These are phyloP conservation scores for Pseudozyma hubeiensis DNA, from an alignment of 1,284 basidiomycete species.

Conservation along the genomic window DNA sequence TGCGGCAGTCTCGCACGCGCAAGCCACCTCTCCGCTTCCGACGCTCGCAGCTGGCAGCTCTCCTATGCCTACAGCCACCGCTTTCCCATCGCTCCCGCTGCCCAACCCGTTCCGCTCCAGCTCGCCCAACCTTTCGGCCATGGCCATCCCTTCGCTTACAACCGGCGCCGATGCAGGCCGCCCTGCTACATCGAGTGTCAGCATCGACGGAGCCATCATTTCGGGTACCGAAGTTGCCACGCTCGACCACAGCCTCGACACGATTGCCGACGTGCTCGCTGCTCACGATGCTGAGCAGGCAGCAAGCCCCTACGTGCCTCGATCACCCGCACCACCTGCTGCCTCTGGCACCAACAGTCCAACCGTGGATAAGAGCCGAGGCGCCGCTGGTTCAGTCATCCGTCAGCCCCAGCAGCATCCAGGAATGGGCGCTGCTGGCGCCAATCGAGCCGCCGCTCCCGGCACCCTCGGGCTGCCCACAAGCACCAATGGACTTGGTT, in stretches of 20 bases:
- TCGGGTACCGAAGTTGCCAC: conserved; percentile 57
- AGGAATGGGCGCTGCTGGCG: conserved; percentile 19
- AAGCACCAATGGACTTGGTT: conserved; percentile 39
- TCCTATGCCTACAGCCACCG: conserved; percentile 51
- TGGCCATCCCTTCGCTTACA: conserved; percentile 41
- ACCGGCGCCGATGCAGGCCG: conserved; percentile 43
- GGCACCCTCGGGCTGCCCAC: conserved; percentile 28
- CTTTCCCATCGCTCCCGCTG: conserved; percentile 57
- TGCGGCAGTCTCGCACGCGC: conserved; percentile 34
- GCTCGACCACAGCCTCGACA: conserved; percentile 56
- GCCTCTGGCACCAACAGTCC: conserved; percentile 35
- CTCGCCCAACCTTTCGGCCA: conserved; percentile 51
- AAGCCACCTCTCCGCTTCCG: conserved; percentile 14
- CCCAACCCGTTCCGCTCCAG: conserved; percentile 59
- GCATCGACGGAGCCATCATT: conserved; percentile 67
- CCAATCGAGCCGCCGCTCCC: conserved; percentile 17
- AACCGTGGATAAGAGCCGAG: conserved; percentile 25
- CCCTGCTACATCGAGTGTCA: conserved; percentile 55
- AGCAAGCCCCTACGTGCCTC: conserved; percentile 48
- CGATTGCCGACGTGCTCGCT: conserved; percentile 57
- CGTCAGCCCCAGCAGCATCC: conserved; percentile 38
- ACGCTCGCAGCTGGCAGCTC: conserved; percentile 16
- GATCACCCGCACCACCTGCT: conserved; percentile 31
- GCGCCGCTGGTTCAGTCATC: conserved; percentile 17
- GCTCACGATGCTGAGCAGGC: conserved; percentile 51